Evolutionary conservation across 139 green algal genomes (phyloP), one percentile per base, ranked within the genome.

Genomic region (Trebouxia sp.): DNA sequence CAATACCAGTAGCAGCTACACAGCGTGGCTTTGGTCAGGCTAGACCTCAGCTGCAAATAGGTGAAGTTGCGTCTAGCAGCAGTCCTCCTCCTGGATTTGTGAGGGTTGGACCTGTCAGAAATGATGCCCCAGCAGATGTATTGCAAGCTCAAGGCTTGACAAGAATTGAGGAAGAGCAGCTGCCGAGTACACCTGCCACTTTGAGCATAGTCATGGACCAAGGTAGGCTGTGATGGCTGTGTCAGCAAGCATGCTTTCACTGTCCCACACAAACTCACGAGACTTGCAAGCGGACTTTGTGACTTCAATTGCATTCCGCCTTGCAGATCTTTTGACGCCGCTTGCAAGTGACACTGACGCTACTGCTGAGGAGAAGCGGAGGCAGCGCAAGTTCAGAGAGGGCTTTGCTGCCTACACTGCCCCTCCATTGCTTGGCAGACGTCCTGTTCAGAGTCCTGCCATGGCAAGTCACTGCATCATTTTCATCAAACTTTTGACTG

Each of bases 391-490:
- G 35, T 72, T 72, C 32, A 45, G 62, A 45, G 62, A 72, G 43
- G 62, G 62, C 1, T 45, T 43, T 45, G 62, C 32, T 45, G 62
- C 62, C 35, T 72, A 72, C 10, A 72, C 62, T 45, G 62, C 62
- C 42, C 62, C 62, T 28, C 62, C 62, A 30, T 6, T 72, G 0
- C 32, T 72, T 35, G 37, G 32, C 62, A 72, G 43, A 37, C 55
- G 55, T 1, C 37, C n/a, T 39, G 55, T 12, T 1, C 20, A n/a
- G n/a, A n/a, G 5, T 38, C n/a, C 55, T 66, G 55, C 32, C 11
- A 22, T 14, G 35, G 62, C 37, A 8, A 26, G 62, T 30, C 32
- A 30, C 15, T n/a, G 12, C n/a, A 41, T 7, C 35, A 1, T 69
- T 28, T 15, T 22, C 30, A 26, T 0, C 7, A 11, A 20, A 30